Evolutionary conservation across 208 protist species (phyloP), one percentile per base, ranked within the genome.

Genomic region (Trypanosoma melophagium): DNA sequence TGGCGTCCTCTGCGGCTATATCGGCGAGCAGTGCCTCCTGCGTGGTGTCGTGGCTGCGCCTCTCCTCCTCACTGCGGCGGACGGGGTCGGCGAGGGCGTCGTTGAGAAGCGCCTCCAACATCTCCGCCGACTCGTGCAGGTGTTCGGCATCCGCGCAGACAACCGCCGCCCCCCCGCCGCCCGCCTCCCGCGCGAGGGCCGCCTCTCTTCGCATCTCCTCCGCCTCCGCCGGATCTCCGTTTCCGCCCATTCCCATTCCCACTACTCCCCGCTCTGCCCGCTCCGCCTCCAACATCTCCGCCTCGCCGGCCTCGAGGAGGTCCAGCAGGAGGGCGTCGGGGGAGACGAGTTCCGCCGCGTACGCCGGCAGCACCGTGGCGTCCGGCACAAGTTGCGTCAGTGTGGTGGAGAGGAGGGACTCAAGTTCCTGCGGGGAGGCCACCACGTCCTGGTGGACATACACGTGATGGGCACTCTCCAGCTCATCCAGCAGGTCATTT

Each of bases 301-400:
- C 52, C 19, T 60, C 69, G 21, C 66, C 63, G n/a, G 71, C 60
- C 2, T 71, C 61, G 49, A 81, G 66, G 69, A 94, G 72, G 71
- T 88, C 78, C 60, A 77, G 73, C 74, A 94, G 81, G 35, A 94
- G 66, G 16, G 90, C 73, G 25, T 89, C 71, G 12, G 86, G 79
- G 4, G 84, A 84, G 64, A 92, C 75, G 7, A 90, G 70, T 8
- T 85, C 62, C 7, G 81, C 73, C 17, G 75, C 80, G 77, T 90
- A 92, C 22, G 89, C 52, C 8, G 86, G 89, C 53, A 94, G 73
- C 62, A 87, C 72, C 21, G 85, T 94, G 12, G 89, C 80, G 59
- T 94, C 89, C 10, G 89, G 89, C 49, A 94, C 81, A 17, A 94
- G 80, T 61, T 92, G 89, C 66, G 90, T 75, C 50, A 94, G 73